phyloP scores from a whole-genome alignment of 768 basidiomycete genomes.

The Kwoniella sp. region DNA sequence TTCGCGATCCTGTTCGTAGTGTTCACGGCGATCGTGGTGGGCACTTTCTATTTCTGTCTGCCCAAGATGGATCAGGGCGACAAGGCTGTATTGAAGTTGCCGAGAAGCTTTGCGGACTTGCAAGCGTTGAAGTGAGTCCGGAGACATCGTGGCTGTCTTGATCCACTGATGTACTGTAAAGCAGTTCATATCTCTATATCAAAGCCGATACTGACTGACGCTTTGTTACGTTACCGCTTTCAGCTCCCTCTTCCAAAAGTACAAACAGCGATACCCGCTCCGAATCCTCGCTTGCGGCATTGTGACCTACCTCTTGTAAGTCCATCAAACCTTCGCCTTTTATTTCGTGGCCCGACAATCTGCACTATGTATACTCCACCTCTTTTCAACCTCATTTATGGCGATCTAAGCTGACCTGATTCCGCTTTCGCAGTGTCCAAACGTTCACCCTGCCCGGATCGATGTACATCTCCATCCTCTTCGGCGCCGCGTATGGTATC shows the following conservation, averaged over 20 bases:
- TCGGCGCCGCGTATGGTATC: slow-evolving; percentile 93
- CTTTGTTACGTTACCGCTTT: slow-evolving; percentile 3
- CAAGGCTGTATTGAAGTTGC: slow-evolving; percentile 73
- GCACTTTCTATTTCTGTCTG: slow-evolving; percentile 76
- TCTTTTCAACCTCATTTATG: too few relatives aligned
- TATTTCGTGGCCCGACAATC: slow-evolving; percentile 5
- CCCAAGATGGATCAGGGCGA: slow-evolving; percentile 83
- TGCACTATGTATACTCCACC: neutral
- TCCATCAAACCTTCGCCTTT: too few relatives aligned
- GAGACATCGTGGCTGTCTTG: neutral
- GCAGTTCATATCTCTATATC: neutral
- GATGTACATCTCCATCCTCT: slow-evolving; percentile 96
- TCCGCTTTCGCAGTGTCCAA: slow-evolving; percentile 68
- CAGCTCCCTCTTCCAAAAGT: slow-evolving; percentile 62
- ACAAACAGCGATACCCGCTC: slow-evolving; percentile 81
- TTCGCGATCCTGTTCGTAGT: slow-evolving; percentile 76
- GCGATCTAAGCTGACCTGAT: too few relatives aligned
- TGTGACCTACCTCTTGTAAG: slow-evolving; percentile 84
- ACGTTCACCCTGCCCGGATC: slow-evolving; percentile 95
- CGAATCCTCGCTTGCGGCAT: slow-evolving; percentile 86
- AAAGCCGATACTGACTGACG: slow-evolving; percentile 60
- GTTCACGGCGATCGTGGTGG: slow-evolving; percentile 71
- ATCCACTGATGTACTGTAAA: neutral
- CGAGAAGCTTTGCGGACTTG: slow-evolving; percentile 83
- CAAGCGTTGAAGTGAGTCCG: slow-evolving; percentile 78